Evolutionary conservation across 176 grass and related monocot genomes (phyloP), one percentile per base, ranked within the genome.

Genomic region (Ensete ventricosum): DNA sequence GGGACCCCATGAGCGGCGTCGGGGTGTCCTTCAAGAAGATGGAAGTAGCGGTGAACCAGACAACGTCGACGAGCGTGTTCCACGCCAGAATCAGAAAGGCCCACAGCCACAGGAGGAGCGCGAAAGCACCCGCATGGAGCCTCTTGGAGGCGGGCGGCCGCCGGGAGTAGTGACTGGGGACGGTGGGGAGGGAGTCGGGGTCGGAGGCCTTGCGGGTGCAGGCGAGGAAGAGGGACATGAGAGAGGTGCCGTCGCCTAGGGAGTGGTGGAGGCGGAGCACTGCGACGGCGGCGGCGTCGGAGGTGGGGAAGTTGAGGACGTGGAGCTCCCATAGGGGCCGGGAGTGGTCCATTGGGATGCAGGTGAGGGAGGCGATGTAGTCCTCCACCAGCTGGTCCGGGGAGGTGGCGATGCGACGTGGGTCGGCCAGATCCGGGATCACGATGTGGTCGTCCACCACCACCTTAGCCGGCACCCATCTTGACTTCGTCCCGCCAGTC

Each of bases 301-400:
- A 87, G 69, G 90, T 91, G 27, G 88, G 86, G 75, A 98, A 79
- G 88, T 94, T 82, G 81, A 98, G 78, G 65, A 98, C 2, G 86
- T 98, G 95, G 80, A 98, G 12, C 78, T 98, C 95, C 95, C 95
- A 91, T 16, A 98, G 88, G 0, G 95, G 95, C 1, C 73, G 84
- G 65, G 84, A 85, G 60, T 68, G 82, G 73, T 91, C 84, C 87
- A 98, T 80, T 1, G 85, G 65, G 63, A 51, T 14, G 67, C 77
- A 51, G 73, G 88, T 89, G 54, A 98, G 73, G 16, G 86, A 84
- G 1, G 86, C 87, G 43, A 91, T 71, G 67, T 98, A 98, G 86
- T 94, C 95, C 64, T 98, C 95, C 11, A 98, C 59, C 20, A 75
- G 52, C 24, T 25, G 72, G 73, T 98, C 95, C 0, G 90, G 69